A percentile compares a stretch with the other conserved stretches of the same genome.
Conservation (phyloP, 371 early-diverging fungal species). For the Mucor plumbeus region DNA sequence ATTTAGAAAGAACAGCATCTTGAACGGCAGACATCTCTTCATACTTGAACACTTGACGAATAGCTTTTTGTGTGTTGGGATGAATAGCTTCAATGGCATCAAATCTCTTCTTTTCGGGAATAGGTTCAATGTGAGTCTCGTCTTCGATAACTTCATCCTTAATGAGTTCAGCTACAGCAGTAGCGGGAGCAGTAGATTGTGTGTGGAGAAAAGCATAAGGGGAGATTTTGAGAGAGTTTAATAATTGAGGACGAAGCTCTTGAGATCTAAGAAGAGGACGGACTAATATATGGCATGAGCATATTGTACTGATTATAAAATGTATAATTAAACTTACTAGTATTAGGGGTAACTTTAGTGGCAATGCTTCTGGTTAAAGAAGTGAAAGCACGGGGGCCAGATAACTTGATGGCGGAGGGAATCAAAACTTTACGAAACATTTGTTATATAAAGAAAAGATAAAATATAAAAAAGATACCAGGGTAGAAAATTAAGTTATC, state of each 20-base stretch:
- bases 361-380: conserved; percentile 10
- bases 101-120: conserved; percentile 50
- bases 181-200: conserved; percentile 10
- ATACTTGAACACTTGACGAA: conserved; percentile 73
- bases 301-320: background rate
- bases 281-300: background rate
- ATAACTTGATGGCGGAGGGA: conserved; percentile 16
- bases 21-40: conserved; percentile 84
- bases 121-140: conserved; percentile 11
- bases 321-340: background rate
- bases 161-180: conserved; percentile 16
- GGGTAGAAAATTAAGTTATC: background rate
- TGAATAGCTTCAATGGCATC: conserved; percentile 56
- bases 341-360: conserved; percentile 2
- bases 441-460: background rate
- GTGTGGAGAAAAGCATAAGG: conserved; percentile 35
- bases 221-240: conserved; percentile 27
- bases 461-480: conserved; percentile 1
- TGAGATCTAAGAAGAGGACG: conserved; percentile 12
- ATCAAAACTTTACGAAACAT: conserved; percentile 24
- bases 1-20: conserved; percentile 69
- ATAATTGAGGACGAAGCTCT: conserved; percentile 9
- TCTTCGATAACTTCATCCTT: conserved; percentile 10
- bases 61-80: conserved; percentile 65
- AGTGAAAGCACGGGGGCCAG: conserved; percentile 8